Percentiles rank a stretch among this genome's conserved stretches.
These are phyloP conservation scores for Penicillium oxalicum DNA, from an alignment of 2,329 filamentous ascomycete genomes.

Conservation along the genomic window DNA sequence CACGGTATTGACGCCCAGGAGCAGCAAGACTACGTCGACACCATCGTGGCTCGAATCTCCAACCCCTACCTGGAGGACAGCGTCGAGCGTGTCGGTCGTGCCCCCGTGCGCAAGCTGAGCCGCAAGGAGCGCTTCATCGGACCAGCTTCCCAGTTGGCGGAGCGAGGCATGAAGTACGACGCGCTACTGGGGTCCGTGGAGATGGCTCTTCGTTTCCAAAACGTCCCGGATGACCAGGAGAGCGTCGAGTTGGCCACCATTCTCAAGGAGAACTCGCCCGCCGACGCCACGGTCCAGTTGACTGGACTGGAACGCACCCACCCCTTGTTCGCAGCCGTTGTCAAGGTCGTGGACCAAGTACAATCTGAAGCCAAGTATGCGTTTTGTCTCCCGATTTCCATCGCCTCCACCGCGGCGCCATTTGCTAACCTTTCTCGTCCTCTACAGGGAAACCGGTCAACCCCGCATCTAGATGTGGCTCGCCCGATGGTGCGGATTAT, in stretches of 20 bases:
- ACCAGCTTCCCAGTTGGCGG: conserved; percentile 81
- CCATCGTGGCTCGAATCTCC: conserved; percentile 86
- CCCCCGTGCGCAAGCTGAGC: conserved; percentile 85
- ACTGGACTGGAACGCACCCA: conserved; percentile 73
- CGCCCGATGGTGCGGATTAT: conserved; percentile 12
- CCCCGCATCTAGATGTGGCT: conserved; percentile 22
- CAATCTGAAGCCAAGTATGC: conserved; percentile 50
- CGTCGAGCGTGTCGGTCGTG: conserved; percentile 91
- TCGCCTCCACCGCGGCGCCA: neutral
- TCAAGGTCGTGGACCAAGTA: conserved; percentile 75
- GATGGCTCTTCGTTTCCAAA: conserved; percentile 92
- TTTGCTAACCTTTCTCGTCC: conserved; percentile 11
- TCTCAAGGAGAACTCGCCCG: conserved; percentile 66
- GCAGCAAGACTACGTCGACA: conserved; percentile 81
- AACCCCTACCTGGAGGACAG: conserved; percentile 90
- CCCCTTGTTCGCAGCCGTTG: conserved; percentile 69
- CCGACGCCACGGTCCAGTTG: conserved; percentile 71
- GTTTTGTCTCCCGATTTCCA: neutral
- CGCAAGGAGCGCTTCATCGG: conserved; percentile 95
- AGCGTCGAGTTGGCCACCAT: conserved; percentile 78
- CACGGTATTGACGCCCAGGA: conserved; percentile 69
- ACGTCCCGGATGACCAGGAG: conserved; percentile 87
- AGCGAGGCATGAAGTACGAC: conserved; percentile 66
- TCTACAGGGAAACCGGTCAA: conserved; percentile 23
- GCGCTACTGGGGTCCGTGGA: conserved; percentile 77